phyloP scores from a whole-genome alignment of 1,284 basidiomycete species.

The Ceratobasidium sp. region DNA sequence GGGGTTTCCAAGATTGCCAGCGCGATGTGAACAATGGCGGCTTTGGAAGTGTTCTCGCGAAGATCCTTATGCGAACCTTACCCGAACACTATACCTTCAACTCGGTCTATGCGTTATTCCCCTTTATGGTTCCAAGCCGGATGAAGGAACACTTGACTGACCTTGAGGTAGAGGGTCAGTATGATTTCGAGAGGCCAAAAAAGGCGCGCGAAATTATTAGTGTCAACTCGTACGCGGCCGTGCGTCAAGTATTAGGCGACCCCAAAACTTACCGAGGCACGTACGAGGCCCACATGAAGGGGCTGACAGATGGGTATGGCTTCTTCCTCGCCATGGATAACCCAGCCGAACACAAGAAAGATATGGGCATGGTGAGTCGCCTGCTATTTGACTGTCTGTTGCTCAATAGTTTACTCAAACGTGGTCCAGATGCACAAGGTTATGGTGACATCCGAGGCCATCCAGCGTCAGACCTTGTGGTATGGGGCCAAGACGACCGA shows the following conservation, averaged over 20 bases:
- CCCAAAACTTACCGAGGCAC: conserved; percentile 37
- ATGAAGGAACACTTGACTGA: conserved; percentile 38
- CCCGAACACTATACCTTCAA: conserved; percentile 43
- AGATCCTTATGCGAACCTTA: conserved; percentile 42
- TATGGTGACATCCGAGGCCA: conserved; percentile 3
- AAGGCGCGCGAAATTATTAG: conserved; percentile 6
- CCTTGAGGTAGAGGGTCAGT: conserved; percentile 29
- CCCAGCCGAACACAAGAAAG: conserved; percentile 28
- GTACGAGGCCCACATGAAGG: conserved; percentile 39
- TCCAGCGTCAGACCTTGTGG: conserved; percentile 39
- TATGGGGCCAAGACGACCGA: conserved; percentile 43
- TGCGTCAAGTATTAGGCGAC: conserved; percentile 41
- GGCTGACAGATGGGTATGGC: conserved; percentile 41
- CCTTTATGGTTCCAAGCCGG: conserved; percentile 41
- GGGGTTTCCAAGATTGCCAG: conserved; percentile 45
- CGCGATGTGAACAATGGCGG: conserved; percentile 41
- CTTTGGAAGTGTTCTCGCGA: conserved; percentile 41
- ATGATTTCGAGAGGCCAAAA: conserved; percentile 40
- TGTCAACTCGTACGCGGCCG: conserved; percentile 42
- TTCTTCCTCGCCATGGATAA: conserved; percentile 44
- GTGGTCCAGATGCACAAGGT: conserved; percentile 28
- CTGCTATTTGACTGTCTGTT: not conserved
- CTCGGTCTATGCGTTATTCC: conserved; percentile 43
- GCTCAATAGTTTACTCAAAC: not conserved
- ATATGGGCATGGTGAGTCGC: conserved; percentile 30